Percentiles rank a stretch among this genome's conserved stretches.
phyloP scores from a whole-genome alignment of 768 basidiomycete genomes.

The Nidularia sp. region DNA sequence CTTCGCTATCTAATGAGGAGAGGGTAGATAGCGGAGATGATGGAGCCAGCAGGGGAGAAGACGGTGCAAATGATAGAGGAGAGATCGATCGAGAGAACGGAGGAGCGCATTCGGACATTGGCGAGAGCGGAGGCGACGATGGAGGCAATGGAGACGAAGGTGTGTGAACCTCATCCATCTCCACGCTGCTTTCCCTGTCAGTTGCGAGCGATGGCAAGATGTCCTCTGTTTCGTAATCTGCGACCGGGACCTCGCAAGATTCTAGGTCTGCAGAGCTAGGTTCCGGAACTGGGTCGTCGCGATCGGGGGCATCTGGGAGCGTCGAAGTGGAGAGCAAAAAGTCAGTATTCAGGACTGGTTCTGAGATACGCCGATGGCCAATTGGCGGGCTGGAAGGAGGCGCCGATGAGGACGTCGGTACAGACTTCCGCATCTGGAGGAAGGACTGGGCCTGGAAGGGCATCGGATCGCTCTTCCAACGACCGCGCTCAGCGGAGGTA shows the following conservation, averaged over 20 bases:
- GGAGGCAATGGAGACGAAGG: constrained; percentile 29
- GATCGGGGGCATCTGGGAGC: background rate
- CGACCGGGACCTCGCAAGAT: constrained; percentile 1
- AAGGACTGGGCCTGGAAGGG: constrained; percentile 19
- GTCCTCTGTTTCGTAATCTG: constrained; percentile 10
- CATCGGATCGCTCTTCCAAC: constrained; percentile 51
- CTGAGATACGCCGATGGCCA: constrained; percentile 29
- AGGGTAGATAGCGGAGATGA: constrained; percentile 1
- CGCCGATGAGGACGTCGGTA: constrained; percentile 24
- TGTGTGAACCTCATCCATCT: constrained; percentile 17
- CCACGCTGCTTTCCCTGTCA: constrained; percentile 26
- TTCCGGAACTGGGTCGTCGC: background rate
- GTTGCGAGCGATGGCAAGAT: constrained; percentile 22
- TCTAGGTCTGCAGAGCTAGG: background rate
- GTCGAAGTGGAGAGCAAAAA: constrained; percentile 3
- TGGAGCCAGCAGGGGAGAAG: constrained; percentile 1
- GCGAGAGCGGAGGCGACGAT: constrained; percentile 42
- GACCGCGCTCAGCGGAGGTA: constrained; percentile 55
- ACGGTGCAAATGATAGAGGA: constrained; percentile 12
- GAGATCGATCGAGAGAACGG: constrained; percentile 18
- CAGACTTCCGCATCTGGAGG: constrained; percentile 25
- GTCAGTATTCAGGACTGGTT: constrained; percentile 24
- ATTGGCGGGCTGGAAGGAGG: constrained; percentile 19
- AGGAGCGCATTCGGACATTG: constrained; percentile 33
- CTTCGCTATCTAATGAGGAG: background rate